These are phyloP conservation scores for Aspergillus sp. DNA, from an alignment of 2,329 filamentous ascomycete genomes.

Conservation along the genomic window DNA sequence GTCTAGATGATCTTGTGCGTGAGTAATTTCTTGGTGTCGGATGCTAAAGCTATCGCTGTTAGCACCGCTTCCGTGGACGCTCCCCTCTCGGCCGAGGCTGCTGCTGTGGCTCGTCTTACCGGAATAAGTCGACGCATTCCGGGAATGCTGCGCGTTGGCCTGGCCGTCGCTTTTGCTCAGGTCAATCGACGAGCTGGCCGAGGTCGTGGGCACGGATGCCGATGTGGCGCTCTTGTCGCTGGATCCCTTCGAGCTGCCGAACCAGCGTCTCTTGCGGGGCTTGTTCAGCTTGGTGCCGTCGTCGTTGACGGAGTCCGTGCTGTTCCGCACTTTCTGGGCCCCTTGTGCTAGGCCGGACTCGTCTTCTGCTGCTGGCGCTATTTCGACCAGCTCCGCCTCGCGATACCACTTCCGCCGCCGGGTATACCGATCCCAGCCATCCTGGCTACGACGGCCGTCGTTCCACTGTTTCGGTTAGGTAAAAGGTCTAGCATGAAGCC, in stretches of 20 bases:
- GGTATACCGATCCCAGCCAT: constrained; percentile 93
- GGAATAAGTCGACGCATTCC: constrained; percentile 18
- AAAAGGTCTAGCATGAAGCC: constrained; percentile 1
- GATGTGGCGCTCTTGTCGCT: constrained; percentile 19
- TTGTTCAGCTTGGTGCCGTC: constrained; percentile 16
- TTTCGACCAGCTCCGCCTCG: constrained; percentile 87
- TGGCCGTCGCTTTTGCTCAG: constrained; percentile 11
- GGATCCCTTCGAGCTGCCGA: constrained; percentile 23
- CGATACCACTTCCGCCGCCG: constrained; percentile 91
- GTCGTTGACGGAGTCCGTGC: constrained; percentile 15
- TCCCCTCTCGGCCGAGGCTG: constrained; percentile 14
- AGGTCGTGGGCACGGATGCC: constrained; percentile 10
- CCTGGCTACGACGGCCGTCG: constrained; percentile 69
- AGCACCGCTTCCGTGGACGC: constrained; percentile 15
- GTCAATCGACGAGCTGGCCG: constrained; percentile 14
- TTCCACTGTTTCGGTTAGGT: constrained; percentile 57
- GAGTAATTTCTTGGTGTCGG: constrained; percentile 29
- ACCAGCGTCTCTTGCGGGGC: constrained; percentile 30
- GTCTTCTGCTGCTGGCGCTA: constrained; percentile 39
- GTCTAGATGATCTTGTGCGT: constrained; percentile 41
- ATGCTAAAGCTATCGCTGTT: constrained; percentile 25
- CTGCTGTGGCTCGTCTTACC: constrained; percentile 9
- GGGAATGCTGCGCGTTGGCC: constrained; percentile 19
- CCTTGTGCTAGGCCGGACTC: constrained; percentile 23
- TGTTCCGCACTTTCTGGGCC: constrained; percentile 12